Conservation (phyloP, 2,329 filamentous ascomycete genomes). For the Zasmidium citrigriseum region DNA sequence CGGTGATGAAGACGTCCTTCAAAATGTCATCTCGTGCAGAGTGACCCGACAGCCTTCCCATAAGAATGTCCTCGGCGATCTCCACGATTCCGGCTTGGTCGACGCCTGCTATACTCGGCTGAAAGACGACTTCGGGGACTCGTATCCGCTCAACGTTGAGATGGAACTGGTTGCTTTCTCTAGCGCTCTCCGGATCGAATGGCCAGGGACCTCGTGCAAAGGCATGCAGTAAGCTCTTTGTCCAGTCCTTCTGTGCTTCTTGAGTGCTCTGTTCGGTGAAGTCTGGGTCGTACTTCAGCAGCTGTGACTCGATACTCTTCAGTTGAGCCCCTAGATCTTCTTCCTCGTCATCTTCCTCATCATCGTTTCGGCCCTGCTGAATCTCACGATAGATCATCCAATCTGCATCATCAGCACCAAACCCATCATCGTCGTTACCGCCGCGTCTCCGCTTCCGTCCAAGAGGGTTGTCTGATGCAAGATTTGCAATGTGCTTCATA, state of each 20-base stretch:
- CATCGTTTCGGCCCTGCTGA: constrained; percentile 82
- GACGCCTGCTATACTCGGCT: constrained; percentile 95
- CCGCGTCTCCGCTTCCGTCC: constrained; percentile 79
- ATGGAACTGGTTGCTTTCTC: constrained; percentile 83
- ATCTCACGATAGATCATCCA: constrained; percentile 97
- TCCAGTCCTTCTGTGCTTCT: constrained; percentile 94
- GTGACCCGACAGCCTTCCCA: constrained; percentile 66
- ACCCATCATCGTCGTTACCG: constrained; percentile 92
- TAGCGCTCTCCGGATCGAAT: constrained; percentile 76
- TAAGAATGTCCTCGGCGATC: constrained; percentile 86
- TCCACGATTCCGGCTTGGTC: constrained; percentile 94
- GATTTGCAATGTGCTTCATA: constrained; percentile 97
- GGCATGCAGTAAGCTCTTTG: constrained; percentile 83
- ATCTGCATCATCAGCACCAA: constrained; percentile 95
- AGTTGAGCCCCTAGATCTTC: constrained; percentile 77
- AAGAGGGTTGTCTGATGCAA: constrained; percentile 81
- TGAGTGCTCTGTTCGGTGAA: constrained; percentile 93
- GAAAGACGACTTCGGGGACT: constrained; percentile 98
- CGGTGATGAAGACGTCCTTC: constrained; percentile 87
- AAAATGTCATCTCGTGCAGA: constrained; percentile 68
- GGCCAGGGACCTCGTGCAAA: constrained; percentile 87
- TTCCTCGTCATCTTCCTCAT: constrained; percentile 92
- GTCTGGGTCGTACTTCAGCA: constrained; percentile 80
- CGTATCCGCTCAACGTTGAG: constrained; percentile 99
- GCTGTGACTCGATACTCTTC: constrained; percentile 76